Percentiles rank a stretch among this genome's conserved stretches.
phyloP scores from a whole-genome alignment of 164 flowering plant species.

The Akebia trifoliata region DNA sequence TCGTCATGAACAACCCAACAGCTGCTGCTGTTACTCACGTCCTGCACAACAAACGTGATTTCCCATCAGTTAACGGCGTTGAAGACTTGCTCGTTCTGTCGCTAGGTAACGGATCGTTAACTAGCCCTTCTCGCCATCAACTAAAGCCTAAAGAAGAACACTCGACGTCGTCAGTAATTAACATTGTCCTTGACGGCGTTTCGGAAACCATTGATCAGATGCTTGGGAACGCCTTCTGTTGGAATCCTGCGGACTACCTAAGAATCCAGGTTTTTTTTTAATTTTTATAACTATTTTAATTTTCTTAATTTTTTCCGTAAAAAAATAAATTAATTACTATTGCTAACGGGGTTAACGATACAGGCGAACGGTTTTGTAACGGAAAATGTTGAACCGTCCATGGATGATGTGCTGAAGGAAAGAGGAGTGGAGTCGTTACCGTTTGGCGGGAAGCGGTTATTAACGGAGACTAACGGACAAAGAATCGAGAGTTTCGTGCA shows the following conservation, averaged over 20 bases:
- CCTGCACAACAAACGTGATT: slow-evolving; percentile 77
- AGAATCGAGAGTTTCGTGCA: slow-evolving; percentile 66
- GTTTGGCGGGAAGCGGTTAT: slow-evolving; percentile 89
- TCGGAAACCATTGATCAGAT: slow-evolving; percentile 92
- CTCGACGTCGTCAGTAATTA: slow-evolving; percentile 47
- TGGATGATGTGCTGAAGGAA: slow-evolving; percentile 51
- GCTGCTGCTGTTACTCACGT: slow-evolving; percentile 94
- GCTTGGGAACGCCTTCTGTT: slow-evolving; percentile 86
- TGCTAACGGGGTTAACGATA: slow-evolving; percentile 16
- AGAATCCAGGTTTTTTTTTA: slow-evolving; percentile 68
- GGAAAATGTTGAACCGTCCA: slow-evolving; percentile 16
- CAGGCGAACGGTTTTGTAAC: slow-evolving; percentile 49
- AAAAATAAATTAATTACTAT: neutral
- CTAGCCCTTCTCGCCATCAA: neutral
- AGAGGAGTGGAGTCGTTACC: slow-evolving; percentile 79
- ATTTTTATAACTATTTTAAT: neutral
- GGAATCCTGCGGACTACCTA: slow-evolving; percentile 77
- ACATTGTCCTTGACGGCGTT: slow-evolving; percentile 79
- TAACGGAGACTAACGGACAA: slow-evolving; percentile 81
- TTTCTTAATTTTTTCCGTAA: neutral
- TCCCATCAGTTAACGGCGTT: slow-evolving; percentile 71
- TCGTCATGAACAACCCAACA: slow-evolving; percentile 94
- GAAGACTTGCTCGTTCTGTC: slow-evolving; percentile 82
- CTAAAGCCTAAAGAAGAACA: slow-evolving; percentile 12
- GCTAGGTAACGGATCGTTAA: slow-evolving; percentile 60